A percentile compares a stretch with the other conserved stretches of the same genome.
These are phyloP conservation scores for Candida sanyaensis DNA, from an alignment of 1,139 yeast species.

Conservation along the genomic window DNA sequence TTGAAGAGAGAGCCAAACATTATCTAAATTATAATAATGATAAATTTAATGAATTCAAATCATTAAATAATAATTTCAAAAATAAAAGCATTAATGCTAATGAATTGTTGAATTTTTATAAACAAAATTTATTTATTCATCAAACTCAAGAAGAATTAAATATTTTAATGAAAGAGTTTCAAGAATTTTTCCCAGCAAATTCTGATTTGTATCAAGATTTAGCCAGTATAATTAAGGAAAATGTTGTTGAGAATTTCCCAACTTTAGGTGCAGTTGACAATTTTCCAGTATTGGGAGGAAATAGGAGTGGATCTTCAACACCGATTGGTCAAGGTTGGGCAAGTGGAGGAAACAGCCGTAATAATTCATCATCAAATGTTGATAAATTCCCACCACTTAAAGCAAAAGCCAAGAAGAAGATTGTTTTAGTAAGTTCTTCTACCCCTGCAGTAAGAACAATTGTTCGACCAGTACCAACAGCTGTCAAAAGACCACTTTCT, in stretches of 20 bases:
- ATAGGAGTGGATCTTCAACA: neutral
- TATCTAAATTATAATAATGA: slow-evolving; percentile 58
- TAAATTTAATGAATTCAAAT: slow-evolving; percentile 50
- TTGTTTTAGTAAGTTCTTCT: slow-evolving; percentile 17
- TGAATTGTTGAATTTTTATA: slow-evolving; percentile 53
- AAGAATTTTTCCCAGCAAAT: slow-evolving; percentile 50
- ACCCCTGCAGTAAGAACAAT: slow-evolving; percentile 44
- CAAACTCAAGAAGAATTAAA: slow-evolving; percentile 49
- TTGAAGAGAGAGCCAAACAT: slow-evolving; percentile 85
- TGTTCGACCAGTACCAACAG: slow-evolving; percentile 23
- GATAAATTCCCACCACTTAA: slow-evolving; percentile 2
- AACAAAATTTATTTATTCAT: slow-evolving; percentile 44
- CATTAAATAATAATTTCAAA: slow-evolving; percentile 51
- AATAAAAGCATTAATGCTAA: slow-evolving; percentile 48
- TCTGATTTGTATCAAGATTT: slow-evolving; percentile 31
- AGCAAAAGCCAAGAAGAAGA: slow-evolving; percentile 30
- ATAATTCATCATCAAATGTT: neutral
- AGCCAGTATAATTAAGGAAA: slow-evolving; percentile 24
- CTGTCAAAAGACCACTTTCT: slow-evolving; percentile 12
- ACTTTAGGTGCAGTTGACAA: slow-evolving; percentile 36
- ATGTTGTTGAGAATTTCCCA: slow-evolving; percentile 29
- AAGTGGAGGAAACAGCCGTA: neutral
- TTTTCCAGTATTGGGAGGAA: slow-evolving; percentile 52
- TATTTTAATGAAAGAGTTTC: slow-evolving; percentile 55
- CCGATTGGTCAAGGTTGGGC: neutral